Conservation (phyloP, 495 filamentous ascomycete genomes). For the Penicillium pulvis region DNA sequence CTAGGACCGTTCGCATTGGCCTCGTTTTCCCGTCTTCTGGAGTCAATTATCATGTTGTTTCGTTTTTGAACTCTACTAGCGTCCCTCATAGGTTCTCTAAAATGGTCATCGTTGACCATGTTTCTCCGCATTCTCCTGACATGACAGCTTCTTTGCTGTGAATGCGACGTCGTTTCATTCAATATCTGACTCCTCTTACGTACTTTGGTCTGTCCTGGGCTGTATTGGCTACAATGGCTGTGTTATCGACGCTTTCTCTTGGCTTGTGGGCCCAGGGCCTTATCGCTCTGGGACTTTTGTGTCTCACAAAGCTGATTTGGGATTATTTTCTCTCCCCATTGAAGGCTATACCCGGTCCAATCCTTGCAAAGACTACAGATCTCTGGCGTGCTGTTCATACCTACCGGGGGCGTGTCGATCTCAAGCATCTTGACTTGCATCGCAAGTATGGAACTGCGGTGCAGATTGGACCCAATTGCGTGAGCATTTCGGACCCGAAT, state of each 20-base stretch:
- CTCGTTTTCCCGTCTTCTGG: background rate
- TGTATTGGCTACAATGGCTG: background rate
- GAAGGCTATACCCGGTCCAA: constrained; percentile 47
- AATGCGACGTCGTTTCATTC: background rate
- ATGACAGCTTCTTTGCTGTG: background rate
- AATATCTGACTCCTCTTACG: background rate
- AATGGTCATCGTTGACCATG: background rate
- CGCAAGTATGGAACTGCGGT: constrained; percentile 55
- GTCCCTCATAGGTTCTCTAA: background rate
- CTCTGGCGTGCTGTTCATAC: constrained; percentile 37
- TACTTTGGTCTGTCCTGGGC: background rate
- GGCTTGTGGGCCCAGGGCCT: constrained; percentile 16
- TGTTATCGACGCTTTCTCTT: constrained; percentile 1
- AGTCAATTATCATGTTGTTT: background rate
- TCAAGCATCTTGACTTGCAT: constrained; percentile 41
- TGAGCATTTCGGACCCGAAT: constrained; percentile 51
- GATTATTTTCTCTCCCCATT: constrained; percentile 19
- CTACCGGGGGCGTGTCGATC: constrained; percentile 18
- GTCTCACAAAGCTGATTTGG: constrained; percentile 16
- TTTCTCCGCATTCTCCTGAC: background rate
- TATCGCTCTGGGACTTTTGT: constrained; percentile 10
- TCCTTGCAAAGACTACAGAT: constrained; percentile 42
- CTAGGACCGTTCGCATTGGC: background rate
- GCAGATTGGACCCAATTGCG: constrained; percentile 56
- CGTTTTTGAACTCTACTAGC: background rate